Evolutionary conservation across 2,329 filamentous ascomycete genomes (phyloP).

Genomic region (Fusarium ramigenum): DNA sequence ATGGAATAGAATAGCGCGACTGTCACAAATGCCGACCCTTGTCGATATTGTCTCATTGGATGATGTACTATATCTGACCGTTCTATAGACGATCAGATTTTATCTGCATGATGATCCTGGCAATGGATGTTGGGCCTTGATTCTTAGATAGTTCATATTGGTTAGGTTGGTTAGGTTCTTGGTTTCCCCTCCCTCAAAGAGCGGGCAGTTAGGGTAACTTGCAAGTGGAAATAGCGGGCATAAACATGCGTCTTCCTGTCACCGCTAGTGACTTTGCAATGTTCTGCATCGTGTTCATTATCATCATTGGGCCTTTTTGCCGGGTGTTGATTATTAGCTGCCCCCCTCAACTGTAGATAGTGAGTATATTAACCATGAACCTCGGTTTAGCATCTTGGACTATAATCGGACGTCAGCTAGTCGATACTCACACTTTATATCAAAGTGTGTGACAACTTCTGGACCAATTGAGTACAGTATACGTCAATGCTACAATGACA

Average conservation of each 20-base stretch:
- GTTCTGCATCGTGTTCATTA: background rate
- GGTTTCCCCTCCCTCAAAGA: background rate
- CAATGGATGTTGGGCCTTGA: background rate
- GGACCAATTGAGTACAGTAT: background rate
- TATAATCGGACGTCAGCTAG: background rate
- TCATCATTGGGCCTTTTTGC: background rate
- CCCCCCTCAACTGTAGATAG: background rate
- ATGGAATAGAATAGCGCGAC: background rate
- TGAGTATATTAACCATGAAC: conserved; percentile 1
- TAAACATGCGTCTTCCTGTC: background rate
- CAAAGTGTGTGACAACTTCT: background rate
- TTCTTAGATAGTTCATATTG: background rate
- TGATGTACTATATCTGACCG: background rate
- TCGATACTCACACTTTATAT: background rate
- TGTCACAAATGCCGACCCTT: background rate
- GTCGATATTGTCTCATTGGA: background rate
- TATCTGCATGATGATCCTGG: background rate
- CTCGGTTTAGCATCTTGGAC: conserved; percentile 1
- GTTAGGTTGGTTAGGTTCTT: background rate
- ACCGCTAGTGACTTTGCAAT: background rate
- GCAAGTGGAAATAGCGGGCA: background rate
- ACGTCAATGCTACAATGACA: background rate
- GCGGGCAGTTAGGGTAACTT: background rate
- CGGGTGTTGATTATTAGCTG: background rate
- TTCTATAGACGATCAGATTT: background rate